Evolutionary conservation across 208 protist species (phyloP), one percentile per base, ranked within the genome.

Genomic region (Strigomonas galati): DNA sequence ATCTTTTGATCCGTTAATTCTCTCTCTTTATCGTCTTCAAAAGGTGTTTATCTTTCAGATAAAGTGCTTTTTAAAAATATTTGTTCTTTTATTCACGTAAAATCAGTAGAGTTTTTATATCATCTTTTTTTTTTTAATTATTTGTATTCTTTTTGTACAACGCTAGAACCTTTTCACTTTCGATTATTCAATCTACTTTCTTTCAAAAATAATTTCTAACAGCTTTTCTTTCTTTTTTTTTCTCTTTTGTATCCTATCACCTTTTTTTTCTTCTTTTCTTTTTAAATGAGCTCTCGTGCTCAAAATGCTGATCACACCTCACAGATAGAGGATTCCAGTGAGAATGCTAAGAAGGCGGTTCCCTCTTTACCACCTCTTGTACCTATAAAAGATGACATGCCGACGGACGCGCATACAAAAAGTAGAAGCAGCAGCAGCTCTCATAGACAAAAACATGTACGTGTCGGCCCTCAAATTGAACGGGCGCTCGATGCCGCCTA

Each of bases 181-280:
- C 54, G 21, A 32, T 23, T 55, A 27, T 31, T 63, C 43, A 72
- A 19, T 67, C 43, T 73, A 51, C 28, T 72, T 57, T 40, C 15
- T 35, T 6, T 64, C 62, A 59, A 9, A 21, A 10, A 37, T 27
- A 44, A 24, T 46, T 49, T 28, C 40, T 28, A 6, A 55, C n/a
- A 23, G 6, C 37, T n/a, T 51, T 51, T 51, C 2, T 51, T 2
- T 51, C 10, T 51, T 51, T 21, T 5, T 51, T 51, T 51, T 51
- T 21, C 15, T 51, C 44, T 3, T 2, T 51, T 51, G 3, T 21
- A 15, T 51, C 44, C 6, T 21, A 21, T 3, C 44, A 51, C n/a
- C 3, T 21, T 51, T 21, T 21, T 17, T 51, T 40, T 40, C 35
- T 14, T 40, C 35, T 40, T 40, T 10, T 40, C 35, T 10, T 40